These are phyloP conservation scores for Liquidambar formosana DNA, from an alignment of 164 flowering plant species.

Conservation along the genomic window DNA sequence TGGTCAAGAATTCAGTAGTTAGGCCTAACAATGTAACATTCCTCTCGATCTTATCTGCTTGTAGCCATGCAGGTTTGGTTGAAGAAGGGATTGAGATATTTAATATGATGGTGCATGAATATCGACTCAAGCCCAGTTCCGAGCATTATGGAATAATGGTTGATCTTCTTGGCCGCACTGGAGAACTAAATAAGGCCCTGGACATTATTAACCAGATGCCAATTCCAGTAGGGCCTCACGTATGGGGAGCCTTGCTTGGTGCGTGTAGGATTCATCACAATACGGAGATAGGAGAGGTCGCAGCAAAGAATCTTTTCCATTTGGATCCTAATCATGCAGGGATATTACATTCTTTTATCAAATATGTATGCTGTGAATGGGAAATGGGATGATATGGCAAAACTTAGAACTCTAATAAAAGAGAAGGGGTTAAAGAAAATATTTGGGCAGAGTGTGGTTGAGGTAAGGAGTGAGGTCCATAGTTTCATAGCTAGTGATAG, in stretches of 20 bases:
- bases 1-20: constrained; percentile 31
- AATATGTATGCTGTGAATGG: constrained; percentile 46
- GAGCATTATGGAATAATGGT: constrained; percentile 55
- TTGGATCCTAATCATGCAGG: constrained; percentile 50
- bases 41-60: constrained; percentile 55
- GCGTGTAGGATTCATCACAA: constrained; percentile 53
- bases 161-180: constrained; percentile 61
- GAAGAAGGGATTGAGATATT: constrained; percentile 47
- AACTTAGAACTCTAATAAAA: constrained; percentile 33
- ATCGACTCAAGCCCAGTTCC: constrained; percentile 31
- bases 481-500: constrained; percentile 35
- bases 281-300: constrained; percentile 43
- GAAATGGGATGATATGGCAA: constrained; percentile 43
- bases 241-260: constrained; percentile 68
- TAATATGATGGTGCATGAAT: constrained; percentile 37
- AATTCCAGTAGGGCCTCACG: constrained; percentile 31
- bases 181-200: constrained; percentile 45
- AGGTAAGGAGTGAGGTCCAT: constrained; percentile 27
- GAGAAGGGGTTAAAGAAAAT: constrained; percentile 38
- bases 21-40: constrained; percentile 54
- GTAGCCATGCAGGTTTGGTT: constrained; percentile 58
- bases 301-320: constrained; percentile 35
- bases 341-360: constrained; percentile 47
- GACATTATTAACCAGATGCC: constrained; percentile 40
- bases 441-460: constrained; percentile 41